phyloP scores from a whole-genome alignment of 805 yeast species.

The Brettanomyces anomalus region DNA sequence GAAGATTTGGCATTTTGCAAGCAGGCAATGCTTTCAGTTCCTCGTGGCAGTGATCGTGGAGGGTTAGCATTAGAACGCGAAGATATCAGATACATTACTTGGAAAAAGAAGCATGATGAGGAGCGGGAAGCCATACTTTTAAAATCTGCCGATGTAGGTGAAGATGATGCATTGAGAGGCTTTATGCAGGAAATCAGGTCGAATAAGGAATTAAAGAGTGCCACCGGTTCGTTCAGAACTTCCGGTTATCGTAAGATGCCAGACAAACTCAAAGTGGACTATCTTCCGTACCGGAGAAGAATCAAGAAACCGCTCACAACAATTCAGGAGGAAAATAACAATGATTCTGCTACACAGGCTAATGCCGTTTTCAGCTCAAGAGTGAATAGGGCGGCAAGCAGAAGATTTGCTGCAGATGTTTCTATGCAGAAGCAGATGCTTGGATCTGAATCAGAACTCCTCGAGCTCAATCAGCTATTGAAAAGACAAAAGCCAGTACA shows the following conservation, averaged over 20 bases:
- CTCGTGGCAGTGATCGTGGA: constrained; percentile 4
- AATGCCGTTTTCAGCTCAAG: constrained; percentile 60
- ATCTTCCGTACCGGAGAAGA: constrained; percentile 74
- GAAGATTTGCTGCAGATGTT: constrained; percentile 84
- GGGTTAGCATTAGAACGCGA: constrained; percentile 11
- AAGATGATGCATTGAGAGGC: constrained; percentile 19
- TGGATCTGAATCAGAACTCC: constrained; percentile 73
- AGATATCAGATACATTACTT: constrained; percentile 54
- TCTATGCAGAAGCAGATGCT: constrained; percentile 69
- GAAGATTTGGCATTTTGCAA: constrained; percentile 59
- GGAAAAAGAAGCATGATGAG: constrained; percentile 32
- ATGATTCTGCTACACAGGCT: constrained; percentile 15
- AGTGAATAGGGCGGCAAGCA: constrained; percentile 75
- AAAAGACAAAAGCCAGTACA: constrained; percentile 90
- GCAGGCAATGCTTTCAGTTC: constrained; percentile 29
- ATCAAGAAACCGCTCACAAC: constrained; percentile 65
- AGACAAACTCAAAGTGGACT: constrained; percentile 63
- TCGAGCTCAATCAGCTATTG: constrained; percentile 78
- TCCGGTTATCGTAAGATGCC: constrained; percentile 68
- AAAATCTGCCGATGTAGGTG: constrained; percentile 12
- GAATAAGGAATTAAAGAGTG: constrained; percentile 27
- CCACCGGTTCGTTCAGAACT: constrained; percentile 57
- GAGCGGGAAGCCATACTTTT: constrained; percentile 26
- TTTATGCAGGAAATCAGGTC: constrained; percentile 20
- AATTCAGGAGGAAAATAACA: constrained; percentile 49